A percentile compares a stretch with the other conserved stretches of the same genome.
These are phyloP conservation scores for Diutina sp. DNA, from an alignment of 1,139 yeast species.

Conservation along the genomic window DNA sequence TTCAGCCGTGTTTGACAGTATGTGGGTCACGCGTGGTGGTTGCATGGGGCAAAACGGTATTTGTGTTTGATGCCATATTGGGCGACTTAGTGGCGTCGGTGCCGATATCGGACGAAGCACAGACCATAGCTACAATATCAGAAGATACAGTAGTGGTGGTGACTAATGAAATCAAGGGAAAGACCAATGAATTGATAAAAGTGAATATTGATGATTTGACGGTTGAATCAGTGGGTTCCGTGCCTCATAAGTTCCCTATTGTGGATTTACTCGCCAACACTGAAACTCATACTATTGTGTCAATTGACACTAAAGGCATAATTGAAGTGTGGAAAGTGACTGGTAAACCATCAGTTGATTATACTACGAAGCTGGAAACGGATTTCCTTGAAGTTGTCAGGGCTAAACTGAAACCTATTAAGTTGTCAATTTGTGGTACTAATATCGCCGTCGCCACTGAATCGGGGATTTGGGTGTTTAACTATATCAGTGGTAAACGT, in stretches of 20 bases:
- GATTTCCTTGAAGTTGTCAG: constrained; percentile 27
- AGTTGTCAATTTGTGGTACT: constrained; percentile 12
- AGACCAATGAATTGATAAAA: neutral
- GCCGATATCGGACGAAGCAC: neutral
- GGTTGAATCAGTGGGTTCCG: neutral
- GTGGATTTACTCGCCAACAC: neutral
- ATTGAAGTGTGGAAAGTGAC: constrained; percentile 29
- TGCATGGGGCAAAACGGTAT: neutral
- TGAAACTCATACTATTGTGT: constrained; percentile 15
- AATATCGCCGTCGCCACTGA: constrained; percentile 16
- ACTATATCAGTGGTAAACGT: constrained; percentile 21
- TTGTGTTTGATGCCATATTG: neutral
- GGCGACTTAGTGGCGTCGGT: neutral
- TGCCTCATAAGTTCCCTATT: neutral
- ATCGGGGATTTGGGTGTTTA: constrained; percentile 18
- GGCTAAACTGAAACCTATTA: constrained; percentile 12
- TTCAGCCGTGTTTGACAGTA: neutral
- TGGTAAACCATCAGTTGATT: constrained; percentile 11
- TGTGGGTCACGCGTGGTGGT: neutral
- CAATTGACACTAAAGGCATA: constrained; percentile 26
- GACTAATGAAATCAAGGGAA: neutral
- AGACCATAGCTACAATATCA: too few relatives aligned
- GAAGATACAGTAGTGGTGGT: neutral
- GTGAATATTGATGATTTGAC: neutral
- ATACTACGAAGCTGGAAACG: constrained; percentile 28